These are phyloP conservation scores for Bacterosira constricta DNA, from an alignment of 108 stramenopile species.

Conservation along the genomic window DNA sequence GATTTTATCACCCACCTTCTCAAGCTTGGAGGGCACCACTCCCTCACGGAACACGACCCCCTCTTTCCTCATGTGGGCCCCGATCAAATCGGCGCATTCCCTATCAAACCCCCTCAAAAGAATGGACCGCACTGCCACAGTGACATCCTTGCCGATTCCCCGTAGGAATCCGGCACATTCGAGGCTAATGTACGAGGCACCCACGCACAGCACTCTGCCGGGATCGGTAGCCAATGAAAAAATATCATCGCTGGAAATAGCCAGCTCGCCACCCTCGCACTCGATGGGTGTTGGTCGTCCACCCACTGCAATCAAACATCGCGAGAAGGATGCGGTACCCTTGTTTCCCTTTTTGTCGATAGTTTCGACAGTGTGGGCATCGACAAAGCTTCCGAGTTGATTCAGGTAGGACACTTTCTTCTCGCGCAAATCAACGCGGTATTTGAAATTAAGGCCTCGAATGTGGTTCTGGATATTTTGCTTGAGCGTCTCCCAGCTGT, in stretches of 20 bases:
- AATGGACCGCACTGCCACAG: slow-evolving; percentile 95
- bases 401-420: slow-evolving; percentile 94
- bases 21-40: slow-evolving; percentile 81
- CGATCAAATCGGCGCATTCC: slow-evolving; percentile 91
- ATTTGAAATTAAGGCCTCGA: slow-evolving; percentile 96
- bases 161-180: slow-evolving; percentile 98
- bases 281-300: slow-evolving; percentile 90
- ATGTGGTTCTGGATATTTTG: slow-evolving; percentile 94
- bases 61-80: slow-evolving; percentile 81
- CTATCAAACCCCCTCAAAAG: slow-evolving; percentile 97
- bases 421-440: slow-evolving; percentile 93
- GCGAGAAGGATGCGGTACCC: slow-evolving; percentile 70
- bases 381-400: slow-evolving; percentile 84
- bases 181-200: slow-evolving; percentile 96
- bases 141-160: slow-evolving; percentile 91
- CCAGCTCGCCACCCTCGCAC: slow-evolving; percentile 91
- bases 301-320: slow-evolving; percentile 94
- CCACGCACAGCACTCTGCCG: slow-evolving; percentile 95
- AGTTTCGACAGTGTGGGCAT: slow-evolving; percentile 83
- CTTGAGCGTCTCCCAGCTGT: slow-evolving; percentile 79
- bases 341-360: slow-evolving; percentile 84
- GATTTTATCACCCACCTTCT: slow-evolving; percentile 82
- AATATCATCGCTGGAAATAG: slow-evolving; percentile 95
- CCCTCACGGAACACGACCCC: slow-evolving; percentile 84
- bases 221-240: slow-evolving; percentile 91